Conservation (phyloP, 169 alveolate species). For the Plasmodium sp. region DNA sequence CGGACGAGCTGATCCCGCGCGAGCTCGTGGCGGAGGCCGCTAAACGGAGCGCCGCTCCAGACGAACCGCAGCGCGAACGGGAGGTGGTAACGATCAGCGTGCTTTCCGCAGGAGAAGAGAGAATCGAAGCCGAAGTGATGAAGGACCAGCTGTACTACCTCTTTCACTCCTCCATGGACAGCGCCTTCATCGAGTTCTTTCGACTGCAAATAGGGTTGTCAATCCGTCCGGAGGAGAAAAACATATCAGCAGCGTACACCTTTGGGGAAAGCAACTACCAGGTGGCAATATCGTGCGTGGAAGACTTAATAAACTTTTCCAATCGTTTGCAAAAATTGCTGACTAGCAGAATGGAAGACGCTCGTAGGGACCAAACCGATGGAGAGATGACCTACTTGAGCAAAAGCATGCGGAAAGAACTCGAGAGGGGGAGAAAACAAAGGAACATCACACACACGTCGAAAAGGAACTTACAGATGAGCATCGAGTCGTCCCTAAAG, state of each 20-base stretch:
- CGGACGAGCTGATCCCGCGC: neutral
- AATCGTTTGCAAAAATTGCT: constrained; percentile 14
- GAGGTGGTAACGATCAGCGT: constrained; percentile 14
- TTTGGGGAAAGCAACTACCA: neutral
- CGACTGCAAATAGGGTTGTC: neutral
- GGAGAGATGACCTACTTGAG: constrained; percentile 7
- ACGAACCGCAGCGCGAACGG: neutral
- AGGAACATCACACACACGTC: constrained; percentile 34
- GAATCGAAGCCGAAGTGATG: constrained; percentile 32
- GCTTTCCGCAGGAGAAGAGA: constrained; percentile 6
- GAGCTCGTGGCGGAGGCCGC: neutral
- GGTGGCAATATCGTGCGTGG: neutral
- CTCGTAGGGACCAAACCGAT: constrained; percentile 3
- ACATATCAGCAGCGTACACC: neutral
- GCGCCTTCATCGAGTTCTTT: constrained; percentile 14
- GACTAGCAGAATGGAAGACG: neutral
- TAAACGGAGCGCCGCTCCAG: neutral
- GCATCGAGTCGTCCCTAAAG: constrained; percentile 65
- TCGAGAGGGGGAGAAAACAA: constrained; percentile 44
- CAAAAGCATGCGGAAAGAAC: constrained; percentile 18
- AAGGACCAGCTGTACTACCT: constrained; percentile 52
- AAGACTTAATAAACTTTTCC: constrained; percentile 43
- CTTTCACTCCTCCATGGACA: constrained; percentile 55
- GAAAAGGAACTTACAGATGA: constrained; percentile 41
- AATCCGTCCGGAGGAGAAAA: neutral